A percentile compares a stretch with the other conserved stretches of the same genome.
Evolutionary conservation across 306 rosid species (phyloP).

Genomic region (Ziziphus jujuba): DNA sequence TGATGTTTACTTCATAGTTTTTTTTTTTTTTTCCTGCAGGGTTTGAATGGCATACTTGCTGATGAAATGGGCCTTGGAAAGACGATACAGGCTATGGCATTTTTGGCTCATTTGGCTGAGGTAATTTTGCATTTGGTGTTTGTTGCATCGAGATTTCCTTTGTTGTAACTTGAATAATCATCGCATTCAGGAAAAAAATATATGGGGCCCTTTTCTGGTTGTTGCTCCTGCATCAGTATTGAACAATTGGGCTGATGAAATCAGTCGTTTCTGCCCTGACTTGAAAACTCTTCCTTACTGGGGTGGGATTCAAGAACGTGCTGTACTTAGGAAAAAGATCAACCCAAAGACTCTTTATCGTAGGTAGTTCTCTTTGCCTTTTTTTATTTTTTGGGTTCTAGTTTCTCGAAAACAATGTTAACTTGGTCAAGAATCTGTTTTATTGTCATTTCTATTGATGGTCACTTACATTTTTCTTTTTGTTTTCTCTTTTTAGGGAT

Average conservation of each 20-base stretch:
- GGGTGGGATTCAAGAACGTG: conserved; percentile 87
- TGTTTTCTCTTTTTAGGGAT: conserved; percentile 53
- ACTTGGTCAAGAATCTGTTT: background rate
- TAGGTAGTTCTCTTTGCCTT: conserved; percentile 52
- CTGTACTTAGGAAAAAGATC: conserved; percentile 86
- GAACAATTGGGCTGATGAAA: conserved; percentile 99
- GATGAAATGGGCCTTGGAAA: conserved; percentile 99
- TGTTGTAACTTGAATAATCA: conserved; percentile 30
- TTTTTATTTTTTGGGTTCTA: background rate
- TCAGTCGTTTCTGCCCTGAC: conserved; percentile 94
- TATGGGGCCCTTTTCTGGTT: conserved; percentile 98
- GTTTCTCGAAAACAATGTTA: background rate
- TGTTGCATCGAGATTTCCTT: conserved; percentile 15
- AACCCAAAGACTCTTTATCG: conserved; percentile 90
- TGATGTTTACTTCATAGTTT: conserved; percentile 24
- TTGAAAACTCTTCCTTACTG: conserved; percentile 90
- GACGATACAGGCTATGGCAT: conserved; percentile 98
- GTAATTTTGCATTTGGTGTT: conserved; percentile 44
- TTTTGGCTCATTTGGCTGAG: conserved; percentile 98
- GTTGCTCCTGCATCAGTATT: conserved; percentile 99
- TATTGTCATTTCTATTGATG: background rate
- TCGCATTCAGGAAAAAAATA: conserved; percentile 81
- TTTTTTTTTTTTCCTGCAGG: conserved; percentile 52
- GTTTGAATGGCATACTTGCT: conserved; percentile 97
- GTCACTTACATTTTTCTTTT: background rate